Evolutionary conservation across 164 flowering plant species (phyloP).

Genomic region (Piper betle): DNA sequence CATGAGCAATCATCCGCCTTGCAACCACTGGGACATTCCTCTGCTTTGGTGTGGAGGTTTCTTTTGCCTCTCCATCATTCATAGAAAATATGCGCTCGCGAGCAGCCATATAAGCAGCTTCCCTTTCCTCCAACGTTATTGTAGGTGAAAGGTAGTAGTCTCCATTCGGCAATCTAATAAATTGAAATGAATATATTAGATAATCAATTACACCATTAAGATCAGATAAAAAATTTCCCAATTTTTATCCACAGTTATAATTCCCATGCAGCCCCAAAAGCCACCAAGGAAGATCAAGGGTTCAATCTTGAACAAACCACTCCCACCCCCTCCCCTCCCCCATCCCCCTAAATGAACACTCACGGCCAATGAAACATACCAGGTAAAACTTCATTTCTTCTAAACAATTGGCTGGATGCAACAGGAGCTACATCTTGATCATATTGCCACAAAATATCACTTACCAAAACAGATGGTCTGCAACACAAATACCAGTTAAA

Average conservation of each 20-base stretch:
- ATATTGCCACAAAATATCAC: slow-evolving; percentile 62
- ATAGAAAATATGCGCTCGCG: slow-evolving; percentile 68
- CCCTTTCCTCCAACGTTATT: slow-evolving; percentile 42
- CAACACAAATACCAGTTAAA: slow-evolving; percentile 1
- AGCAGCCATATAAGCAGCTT: slow-evolving; percentile 80
- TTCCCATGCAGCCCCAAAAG: not conserved
- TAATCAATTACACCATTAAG: too few relatives aligned
- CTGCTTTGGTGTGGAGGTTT: slow-evolving; percentile 41
- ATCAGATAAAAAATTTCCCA: too few relatives aligned
- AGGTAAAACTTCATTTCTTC: slow-evolving; percentile 33
- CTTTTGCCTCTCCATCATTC: slow-evolving; percentile 25
- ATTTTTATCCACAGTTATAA: too few relatives aligned
- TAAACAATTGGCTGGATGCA: slow-evolving; percentile 33
- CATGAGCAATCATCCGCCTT: slow-evolving; percentile 91
- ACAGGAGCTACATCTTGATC: slow-evolving; percentile 37
- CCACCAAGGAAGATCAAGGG: not conserved
- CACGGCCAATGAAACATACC: slow-evolving; percentile 22
- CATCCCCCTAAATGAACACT: not conserved
- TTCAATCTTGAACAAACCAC: not conserved
- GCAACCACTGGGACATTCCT: slow-evolving; percentile 70
- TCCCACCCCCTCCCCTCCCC: too few relatives aligned
- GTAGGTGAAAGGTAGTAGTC: slow-evolving; percentile 17
- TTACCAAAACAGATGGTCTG: slow-evolving; percentile 80
- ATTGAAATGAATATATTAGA: slow-evolving; percentile 1
- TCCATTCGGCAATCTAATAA: slow-evolving; percentile 26